Conservation (phyloP, 2,329 filamentous ascomycete species). For the Bipolaris gigantea region DNA sequence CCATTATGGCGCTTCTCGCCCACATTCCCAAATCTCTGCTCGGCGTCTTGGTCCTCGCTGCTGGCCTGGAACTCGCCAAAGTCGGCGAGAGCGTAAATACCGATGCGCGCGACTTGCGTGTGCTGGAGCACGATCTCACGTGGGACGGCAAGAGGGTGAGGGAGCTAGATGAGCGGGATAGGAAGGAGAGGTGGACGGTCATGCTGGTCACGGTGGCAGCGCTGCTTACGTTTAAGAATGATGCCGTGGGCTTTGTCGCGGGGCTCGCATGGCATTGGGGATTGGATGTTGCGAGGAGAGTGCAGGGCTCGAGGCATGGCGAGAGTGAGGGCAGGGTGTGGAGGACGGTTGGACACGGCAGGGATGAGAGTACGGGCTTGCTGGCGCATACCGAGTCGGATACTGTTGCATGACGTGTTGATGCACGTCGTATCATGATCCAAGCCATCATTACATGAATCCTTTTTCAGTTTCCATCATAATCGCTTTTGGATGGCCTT, state of each 20-base stretch:
- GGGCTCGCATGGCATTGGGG: slow-evolving; percentile 79
- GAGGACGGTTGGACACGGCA: slow-evolving; percentile 24
- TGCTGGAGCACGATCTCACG: slow-evolving; percentile 37
- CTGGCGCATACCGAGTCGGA: slow-evolving; percentile 35
- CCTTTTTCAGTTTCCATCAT: neutral
- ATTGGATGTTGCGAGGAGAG: slow-evolving; percentile 48
- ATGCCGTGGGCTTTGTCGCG: slow-evolving; percentile 81
- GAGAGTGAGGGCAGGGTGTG: slow-evolving; percentile 26
- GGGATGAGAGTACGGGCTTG: slow-evolving; percentile 27
- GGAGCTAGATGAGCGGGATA: slow-evolving; percentile 66
- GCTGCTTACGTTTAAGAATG: slow-evolving; percentile 84
- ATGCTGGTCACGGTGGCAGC: slow-evolving; percentile 87
- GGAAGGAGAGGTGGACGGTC: slow-evolving; percentile 77
- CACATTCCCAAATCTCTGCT: slow-evolving; percentile 76
- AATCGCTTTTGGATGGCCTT: neutral
- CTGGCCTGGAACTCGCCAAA: slow-evolving; percentile 82
- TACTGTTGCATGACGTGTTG: slow-evolving; percentile 6
- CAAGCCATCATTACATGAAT: too few species aligned
- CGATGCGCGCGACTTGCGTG: slow-evolving; percentile 61
- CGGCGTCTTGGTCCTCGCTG: slow-evolving; percentile 86
- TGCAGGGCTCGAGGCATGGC: slow-evolving; percentile 31
- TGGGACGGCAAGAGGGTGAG: slow-evolving; percentile 52
- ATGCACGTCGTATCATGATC: neutral
- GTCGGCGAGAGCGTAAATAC: slow-evolving; percentile 83
- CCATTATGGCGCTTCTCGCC: slow-evolving; percentile 69